Evolutionary conservation across 306 rosid species (phyloP), one percentile per base, ranked within the genome.

Genomic region (Crotalaria pallida): DNA sequence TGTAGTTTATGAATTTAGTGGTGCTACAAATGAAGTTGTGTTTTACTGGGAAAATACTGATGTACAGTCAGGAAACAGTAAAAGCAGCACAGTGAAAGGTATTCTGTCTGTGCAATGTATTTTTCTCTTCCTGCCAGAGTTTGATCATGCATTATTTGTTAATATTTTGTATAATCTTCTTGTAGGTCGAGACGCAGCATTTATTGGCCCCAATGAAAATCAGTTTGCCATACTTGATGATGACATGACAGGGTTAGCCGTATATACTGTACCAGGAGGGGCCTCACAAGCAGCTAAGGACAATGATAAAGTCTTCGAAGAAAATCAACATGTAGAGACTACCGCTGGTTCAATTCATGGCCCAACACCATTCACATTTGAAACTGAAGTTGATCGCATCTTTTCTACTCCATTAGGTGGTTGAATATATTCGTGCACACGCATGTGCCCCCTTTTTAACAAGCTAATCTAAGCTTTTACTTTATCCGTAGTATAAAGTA

Each of bases 181-280:
- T 77, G 58, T 63, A 93, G 98, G 98, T 65, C 88, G 84, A 71
- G 98, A 90, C 74, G 93, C 90, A 70, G 96, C 98, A 77, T 88
- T 93, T 75, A 78, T 93, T 79, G 98, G 98, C 53, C 86, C 96
- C 84, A 84, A 77, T 49, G 98, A 93, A 72, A 90, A 82, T 76
- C 96, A 93, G 80, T 93, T 88, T 86, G 96, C 91, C 50, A 79
- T 93, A 56, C 97, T 93, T 41, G 98, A 93, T 65, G 98, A 88
- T 31, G 98, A 93, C 83, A 88, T 79, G 88, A 84, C 91, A 50
- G 98, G 93, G 78, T 73, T 93, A 75, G 87, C 88, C 56, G 77
- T 93, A 66, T 87, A 86, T 81, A 82, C 79, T 61, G 85, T 93
- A 31, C 91, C 96, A 26, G 96, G 91, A 81, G 88, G 87, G 64